These are phyloP conservation scores for Filobasidium floriforme DNA, from an alignment of 768 basidiomycete genomes.

Conservation along the genomic window DNA sequence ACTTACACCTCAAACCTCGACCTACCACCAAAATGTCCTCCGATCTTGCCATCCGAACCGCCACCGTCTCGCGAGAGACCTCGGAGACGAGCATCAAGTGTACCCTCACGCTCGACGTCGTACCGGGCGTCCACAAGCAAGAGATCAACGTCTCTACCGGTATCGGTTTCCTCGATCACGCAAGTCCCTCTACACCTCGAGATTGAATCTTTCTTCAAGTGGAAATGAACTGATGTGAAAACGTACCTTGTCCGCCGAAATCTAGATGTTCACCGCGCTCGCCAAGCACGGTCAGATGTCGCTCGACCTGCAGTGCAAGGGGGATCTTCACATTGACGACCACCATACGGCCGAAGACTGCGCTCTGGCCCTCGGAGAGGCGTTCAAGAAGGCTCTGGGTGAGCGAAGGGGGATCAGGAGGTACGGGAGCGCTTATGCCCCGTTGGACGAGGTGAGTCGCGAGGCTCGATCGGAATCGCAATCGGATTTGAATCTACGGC, in stretches of 20 bases:
- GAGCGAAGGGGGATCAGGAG: slow-evolving; percentile 88
- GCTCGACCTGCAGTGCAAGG: slow-evolving; percentile 78
- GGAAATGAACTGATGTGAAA: no score
- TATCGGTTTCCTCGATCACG: slow-evolving; percentile 98
- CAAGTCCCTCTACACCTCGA: slow-evolving; percentile 44
- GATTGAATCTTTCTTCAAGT: background rate
- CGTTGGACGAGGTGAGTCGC: slow-evolving; percentile 76
- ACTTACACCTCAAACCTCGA: no score
- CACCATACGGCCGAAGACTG: slow-evolving; percentile 97
- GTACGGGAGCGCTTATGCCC: slow-evolving; percentile 94
- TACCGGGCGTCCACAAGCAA: slow-evolving; percentile 59
- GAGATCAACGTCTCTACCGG: slow-evolving; percentile 80
- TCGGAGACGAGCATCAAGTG: slow-evolving; percentile 87
- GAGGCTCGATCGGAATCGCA: slow-evolving; percentile 1
- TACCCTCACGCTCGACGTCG: slow-evolving; percentile 69
- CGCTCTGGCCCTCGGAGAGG: slow-evolving; percentile 50
- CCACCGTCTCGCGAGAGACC: slow-evolving; percentile 68
- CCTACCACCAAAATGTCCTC: no score
- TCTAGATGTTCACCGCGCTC: slow-evolving; percentile 91
- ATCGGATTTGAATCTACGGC: no score
- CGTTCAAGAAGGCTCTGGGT: slow-evolving; percentile 90
- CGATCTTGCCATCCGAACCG: slow-evolving; percentile 17
- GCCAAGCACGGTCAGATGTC: slow-evolving; percentile 97
- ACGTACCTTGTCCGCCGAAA: background rate
- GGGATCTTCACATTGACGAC: slow-evolving; percentile 96